Base-by-base conservation (phyloP, 1,284 basidiomycete genomes). In the Earliella scabrosa region DNA sequence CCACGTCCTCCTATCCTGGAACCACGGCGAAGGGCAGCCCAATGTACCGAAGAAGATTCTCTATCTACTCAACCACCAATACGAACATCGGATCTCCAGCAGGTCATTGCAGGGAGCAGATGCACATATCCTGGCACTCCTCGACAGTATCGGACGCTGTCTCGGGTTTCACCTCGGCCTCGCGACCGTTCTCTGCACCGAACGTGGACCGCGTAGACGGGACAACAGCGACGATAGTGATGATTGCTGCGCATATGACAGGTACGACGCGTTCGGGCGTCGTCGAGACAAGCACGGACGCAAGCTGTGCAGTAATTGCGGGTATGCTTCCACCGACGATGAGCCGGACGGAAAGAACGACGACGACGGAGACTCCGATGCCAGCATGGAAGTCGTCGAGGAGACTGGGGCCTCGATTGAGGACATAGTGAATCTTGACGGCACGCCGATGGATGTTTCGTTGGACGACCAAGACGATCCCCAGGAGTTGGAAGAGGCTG, bases 111-210 rank as follows among this genome's bases (percentile, higher is more conserved):
- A 70, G 41, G 68, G 68, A 4, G 32, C 34, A 2, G 69, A 71
- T 31, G 65, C 68, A 0, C 59, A 64, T 8, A 26, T 60, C 0
- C 50, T 66, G 4, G 57, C 61, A 3, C 26, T 63, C 8, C 51
- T 71, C 4, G 52, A 63, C 20, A 23, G 35, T 10, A 40, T 66
- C 10, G 66, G 58, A 1, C 39, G 59, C 26, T 51, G 60, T 26
- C 53, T 54, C 14, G 67, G 64, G 10, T 63, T 71, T 39, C 48
- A 48, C 20, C 26, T 75, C 4, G 68, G 70, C 21, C 67, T 83
- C 1, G 79, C 73, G 0, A 75, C 70, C 44, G 50, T 80, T 6
- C 65, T 72, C 24, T 75, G 69, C 49, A 49, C 38, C 5, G 29
- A 52, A 31, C 20, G 34, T 5, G 54, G 45, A n/a, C n/a, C n/a